Base-by-base conservation (phyloP, 129 eudicot genomes). In the Ambrosia artemisiifolia region DNA sequence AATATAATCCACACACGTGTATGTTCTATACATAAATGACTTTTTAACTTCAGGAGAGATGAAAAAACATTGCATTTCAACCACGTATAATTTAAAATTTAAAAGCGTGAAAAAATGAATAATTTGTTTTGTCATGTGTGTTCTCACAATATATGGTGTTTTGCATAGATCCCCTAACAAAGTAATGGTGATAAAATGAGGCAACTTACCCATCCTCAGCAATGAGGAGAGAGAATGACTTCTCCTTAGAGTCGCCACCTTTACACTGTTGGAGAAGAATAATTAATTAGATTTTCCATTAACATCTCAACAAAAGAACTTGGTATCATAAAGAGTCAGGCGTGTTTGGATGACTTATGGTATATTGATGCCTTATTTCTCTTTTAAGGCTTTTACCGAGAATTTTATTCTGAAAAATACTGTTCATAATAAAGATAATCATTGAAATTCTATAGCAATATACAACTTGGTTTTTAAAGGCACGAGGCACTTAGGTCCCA, bases 231-330 rank as follows among this genome's bases (percentile, higher is more conserved):
- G 91, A 75, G 59, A 90, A 73, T 70, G 79, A 81, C 73, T 75
- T 80, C 81, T 90, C 93, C 54, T 30, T 51, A 19, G 84, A 80
- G 12, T 77, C 79, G 7, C 96, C 96, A 80, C 96, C 94, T 78
- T 78, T 62, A 51, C 96, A 90, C 96, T 90, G 59, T 78, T 71
- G 60, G 20, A 49, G 60, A 4, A 51, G 67, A 71, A 62, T 6
- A 40, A n/a, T 17, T 38, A 20, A 18, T 77, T 19, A 60, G 11
- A 57, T 51, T 12, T 18, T 36, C 63, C 43, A 40, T 14, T 47
- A 2, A 51, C 20, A 18, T n/a, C 56, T n/a, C 17, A 50, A 16
- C 17, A 50, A 50, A 47, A 47, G 12, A 24, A 24, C 24, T n/a
- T 2, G 16, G 19, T 18, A 51, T n/a, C 57, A 20, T 16, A 16